A percentile compares a stretch with the other conserved stretches of the same genome.
These are phyloP conservation scores for Westerdykella aurantiaca DNA, from an alignment of 2,329 filamentous ascomycete genomes.

Conservation along the genomic window DNA sequence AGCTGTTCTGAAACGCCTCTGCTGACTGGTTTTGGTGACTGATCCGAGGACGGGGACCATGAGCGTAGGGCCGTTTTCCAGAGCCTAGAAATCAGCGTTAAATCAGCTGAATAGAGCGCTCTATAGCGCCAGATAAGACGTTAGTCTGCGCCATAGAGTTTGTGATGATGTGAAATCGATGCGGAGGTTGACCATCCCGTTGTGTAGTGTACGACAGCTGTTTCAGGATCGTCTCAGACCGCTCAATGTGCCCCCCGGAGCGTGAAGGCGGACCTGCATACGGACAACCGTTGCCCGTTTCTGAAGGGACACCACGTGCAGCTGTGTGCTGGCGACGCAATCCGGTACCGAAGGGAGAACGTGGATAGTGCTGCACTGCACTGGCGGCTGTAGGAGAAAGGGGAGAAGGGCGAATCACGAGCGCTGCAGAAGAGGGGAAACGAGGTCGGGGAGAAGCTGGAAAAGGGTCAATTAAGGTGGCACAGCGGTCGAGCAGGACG, in stretches of 20 bases:
- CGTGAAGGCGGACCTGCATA: constrained; percentile 2
- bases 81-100: too few species aligned
- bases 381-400: constrained; percentile 1
- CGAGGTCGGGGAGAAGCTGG: neutral
- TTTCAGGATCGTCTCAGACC: constrained; percentile 32
- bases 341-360: neutral
- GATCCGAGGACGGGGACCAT: too few species aligned
- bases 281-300: constrained; percentile 1
- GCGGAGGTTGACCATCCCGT: constrained; percentile 14
- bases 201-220: constrained; percentile 14
- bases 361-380: neutral
- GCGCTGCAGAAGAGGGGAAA: neutral
- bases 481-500: neutral
- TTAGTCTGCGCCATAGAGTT: too few species aligned
- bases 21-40: too few species aligned
- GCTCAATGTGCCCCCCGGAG: neutral
- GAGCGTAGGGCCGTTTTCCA: too few species aligned
- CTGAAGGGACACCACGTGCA: constrained; percentile 6
- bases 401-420: neutral
- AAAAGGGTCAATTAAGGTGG: constrained; percentile 2
- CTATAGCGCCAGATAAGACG: too few species aligned
- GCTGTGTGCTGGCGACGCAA: neutral
- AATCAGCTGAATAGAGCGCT: too few species aligned
- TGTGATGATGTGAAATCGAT: neutral
- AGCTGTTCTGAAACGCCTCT: too few species aligned